These are phyloP conservation scores for Magnolia changhungtana DNA, from an alignment of 164 flowering plant species.

Conservation along the genomic window DNA sequence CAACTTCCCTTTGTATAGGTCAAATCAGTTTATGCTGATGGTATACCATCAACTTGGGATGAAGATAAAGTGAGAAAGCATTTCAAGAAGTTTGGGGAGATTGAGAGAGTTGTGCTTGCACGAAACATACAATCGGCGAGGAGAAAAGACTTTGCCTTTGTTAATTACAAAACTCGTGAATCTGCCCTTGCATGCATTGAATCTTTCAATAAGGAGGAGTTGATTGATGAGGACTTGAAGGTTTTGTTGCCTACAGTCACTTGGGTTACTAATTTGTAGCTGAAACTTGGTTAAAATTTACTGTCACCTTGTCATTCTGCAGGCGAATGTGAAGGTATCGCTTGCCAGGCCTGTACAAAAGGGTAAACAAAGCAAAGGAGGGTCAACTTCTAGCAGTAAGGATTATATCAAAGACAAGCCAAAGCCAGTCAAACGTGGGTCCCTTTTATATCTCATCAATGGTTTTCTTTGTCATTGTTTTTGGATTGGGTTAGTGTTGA, in stretches of 20 bases:
- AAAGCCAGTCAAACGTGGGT: constrained; percentile 24
- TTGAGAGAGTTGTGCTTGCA: constrained; percentile 35
- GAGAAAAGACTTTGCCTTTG: constrained; percentile 44
- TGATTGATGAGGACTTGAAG: constrained; percentile 28
- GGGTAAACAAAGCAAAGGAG: constrained; percentile 26
- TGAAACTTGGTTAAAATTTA: not conserved
- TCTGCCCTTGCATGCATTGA: constrained; percentile 40
- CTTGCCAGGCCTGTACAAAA: constrained; percentile 37
- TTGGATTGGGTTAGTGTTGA: not conserved
- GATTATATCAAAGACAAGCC: constrained; percentile 24
- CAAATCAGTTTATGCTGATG: constrained; percentile 39
- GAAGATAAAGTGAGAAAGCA: constrained; percentile 28
- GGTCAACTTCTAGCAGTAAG: constrained; percentile 10
- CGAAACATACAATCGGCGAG: constrained; percentile 28
- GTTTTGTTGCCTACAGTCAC: constrained; percentile 9
- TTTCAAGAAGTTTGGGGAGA: constrained; percentile 34
- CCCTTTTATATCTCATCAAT: not conserved
- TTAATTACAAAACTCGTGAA: constrained; percentile 30
- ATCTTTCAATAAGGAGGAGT: constrained; percentile 21
- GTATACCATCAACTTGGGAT: constrained; percentile 34
- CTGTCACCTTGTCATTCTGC: constrained; percentile 2
- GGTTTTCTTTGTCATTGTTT: not conserved
- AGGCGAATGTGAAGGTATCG: constrained; percentile 36
- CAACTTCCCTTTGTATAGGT: constrained; percentile 22
- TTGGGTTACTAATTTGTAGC: not conserved